A percentile compares a stretch with the other conserved stretches of the same genome.
phyloP scores from a whole-genome alignment of 305 asterid genomes.

The Solanum hybrid region DNA sequence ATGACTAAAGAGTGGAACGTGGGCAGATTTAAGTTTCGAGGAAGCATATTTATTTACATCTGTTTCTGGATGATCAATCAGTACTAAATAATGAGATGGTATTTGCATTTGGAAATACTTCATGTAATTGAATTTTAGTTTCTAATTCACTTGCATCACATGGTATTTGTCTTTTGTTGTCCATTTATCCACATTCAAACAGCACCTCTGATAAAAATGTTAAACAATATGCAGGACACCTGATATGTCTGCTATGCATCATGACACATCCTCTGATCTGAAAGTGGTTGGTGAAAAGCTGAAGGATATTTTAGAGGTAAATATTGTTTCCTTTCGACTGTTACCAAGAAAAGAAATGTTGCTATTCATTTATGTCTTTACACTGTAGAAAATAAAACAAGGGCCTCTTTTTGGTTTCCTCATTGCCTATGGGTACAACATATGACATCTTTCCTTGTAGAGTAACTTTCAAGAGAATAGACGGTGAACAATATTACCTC shows the following conservation, averaged over 20 bases:
- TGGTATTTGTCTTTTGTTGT: neutral
- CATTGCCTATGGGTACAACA: neutral
- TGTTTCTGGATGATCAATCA: too few species aligned
- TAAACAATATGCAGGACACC: slow-evolving; percentile 59
- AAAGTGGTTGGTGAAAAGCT: slow-evolving; percentile 39
- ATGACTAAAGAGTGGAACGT: too few species aligned
- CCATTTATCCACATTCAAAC: neutral
- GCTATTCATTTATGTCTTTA: neutral
- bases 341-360: too few species aligned
- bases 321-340: neutral
- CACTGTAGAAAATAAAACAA: neutral
- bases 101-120: too few species aligned
- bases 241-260: slow-evolving; percentile 64
- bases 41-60: too few species aligned
- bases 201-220: neutral
- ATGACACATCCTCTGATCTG: slow-evolving; percentile 47
- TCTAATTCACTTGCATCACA: too few species aligned
- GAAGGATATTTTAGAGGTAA: slow-evolving; percentile 44
- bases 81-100: too few species aligned
- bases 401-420: neutral
- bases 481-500: too few species aligned
- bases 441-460: neutral
- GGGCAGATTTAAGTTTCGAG: too few species aligned
- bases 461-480: neutral
- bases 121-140: too few species aligned